Evolutionary conservation across 2,329 filamentous ascomycete genomes (phyloP).

Genomic region (Fusarium oligoseptatum): DNA sequence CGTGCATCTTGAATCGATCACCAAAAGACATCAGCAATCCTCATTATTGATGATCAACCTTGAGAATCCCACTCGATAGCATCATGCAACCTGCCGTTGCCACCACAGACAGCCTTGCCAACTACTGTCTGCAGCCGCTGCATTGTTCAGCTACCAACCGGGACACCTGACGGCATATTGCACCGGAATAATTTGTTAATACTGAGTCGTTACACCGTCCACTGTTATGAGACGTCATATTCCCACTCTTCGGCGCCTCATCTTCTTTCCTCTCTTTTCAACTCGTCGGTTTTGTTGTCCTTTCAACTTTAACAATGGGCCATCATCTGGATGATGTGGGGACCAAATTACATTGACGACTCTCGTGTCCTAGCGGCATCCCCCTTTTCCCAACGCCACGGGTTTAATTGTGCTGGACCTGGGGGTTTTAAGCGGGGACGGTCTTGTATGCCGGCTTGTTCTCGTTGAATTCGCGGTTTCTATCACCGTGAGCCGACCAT

Average conservation of each 20-base stretch:
- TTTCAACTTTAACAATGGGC: constrained; percentile 31
- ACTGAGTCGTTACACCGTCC: constrained; percentile 22
- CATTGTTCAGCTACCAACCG: neutral
- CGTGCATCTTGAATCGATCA: constrained; percentile 24
- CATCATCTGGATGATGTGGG: constrained; percentile 46
- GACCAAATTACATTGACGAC: constrained; percentile 42
- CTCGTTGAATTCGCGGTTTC: constrained; percentile 5
- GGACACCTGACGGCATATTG: constrained; percentile 2
- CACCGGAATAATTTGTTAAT: constrained; percentile 22
- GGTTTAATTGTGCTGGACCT: constrained; percentile 34
- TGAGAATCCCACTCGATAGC: neutral
- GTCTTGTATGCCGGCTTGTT: constrained; percentile 19
- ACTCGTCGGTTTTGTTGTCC: constrained; percentile 14
- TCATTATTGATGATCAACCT: neutral
- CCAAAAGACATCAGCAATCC: neutral
- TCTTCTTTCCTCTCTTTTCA: constrained; percentile 8
- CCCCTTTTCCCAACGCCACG: constrained; percentile 43
- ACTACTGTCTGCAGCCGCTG: neutral
- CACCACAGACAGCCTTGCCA: neutral
- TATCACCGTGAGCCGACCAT: constrained; percentile 3
- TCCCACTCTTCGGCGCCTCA: constrained; percentile 24
- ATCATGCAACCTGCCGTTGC: neutral
- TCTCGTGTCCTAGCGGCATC: constrained; percentile 32
- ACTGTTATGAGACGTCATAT: constrained; percentile 31
- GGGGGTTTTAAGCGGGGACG: constrained; percentile 33